Conservation (phyloP, 768 basidiomycete genomes). For the Lactifluus hygrophoroides region DNA sequence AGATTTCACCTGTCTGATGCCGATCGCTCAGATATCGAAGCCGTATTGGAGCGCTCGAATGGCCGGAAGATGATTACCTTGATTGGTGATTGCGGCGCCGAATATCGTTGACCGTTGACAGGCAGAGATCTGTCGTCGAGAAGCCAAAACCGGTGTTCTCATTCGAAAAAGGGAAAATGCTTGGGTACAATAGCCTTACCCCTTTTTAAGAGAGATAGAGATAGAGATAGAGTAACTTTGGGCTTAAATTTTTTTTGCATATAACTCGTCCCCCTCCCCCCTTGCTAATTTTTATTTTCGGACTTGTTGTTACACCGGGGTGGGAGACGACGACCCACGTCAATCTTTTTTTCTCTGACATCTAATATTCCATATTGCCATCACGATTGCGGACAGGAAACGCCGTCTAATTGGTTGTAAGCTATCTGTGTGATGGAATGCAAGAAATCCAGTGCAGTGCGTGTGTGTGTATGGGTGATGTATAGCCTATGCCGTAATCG, state of each 20-base stretch:
- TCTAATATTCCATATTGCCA: neutral
- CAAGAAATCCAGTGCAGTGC: neutral
- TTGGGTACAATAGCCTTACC: neutral
- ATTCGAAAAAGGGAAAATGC: neutral
- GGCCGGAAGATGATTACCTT: slow-evolving; percentile 51
- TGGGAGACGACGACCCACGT: no score
- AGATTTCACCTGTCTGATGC: slow-evolving; percentile 45
- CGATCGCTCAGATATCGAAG: slow-evolving; percentile 57
- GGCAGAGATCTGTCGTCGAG: no score
- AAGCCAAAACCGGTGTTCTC: no score
- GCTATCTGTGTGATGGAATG: neutral
- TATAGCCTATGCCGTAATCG: slow-evolving; percentile 4
- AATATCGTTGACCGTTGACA: slow-evolving; percentile 64
- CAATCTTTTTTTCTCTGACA: neutral
- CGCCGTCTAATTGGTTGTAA: no score
- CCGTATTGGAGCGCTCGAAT: slow-evolving; percentile 52
- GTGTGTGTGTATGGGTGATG: neutral
- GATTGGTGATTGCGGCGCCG: slow-evolving; percentile 79
- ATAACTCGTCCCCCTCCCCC: neutral
- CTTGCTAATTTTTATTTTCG: neutral
- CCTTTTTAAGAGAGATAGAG: no score
- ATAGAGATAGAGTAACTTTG: no score
- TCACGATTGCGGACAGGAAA: neutral
- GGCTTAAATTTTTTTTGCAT: neutral
- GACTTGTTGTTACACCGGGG: neutral